A percentile compares a stretch with the other conserved stretches of the same genome.
These are phyloP conservation scores for Trifolium subterraneum DNA, from an alignment of 306 rosid genomes.

Conservation along the genomic window DNA sequence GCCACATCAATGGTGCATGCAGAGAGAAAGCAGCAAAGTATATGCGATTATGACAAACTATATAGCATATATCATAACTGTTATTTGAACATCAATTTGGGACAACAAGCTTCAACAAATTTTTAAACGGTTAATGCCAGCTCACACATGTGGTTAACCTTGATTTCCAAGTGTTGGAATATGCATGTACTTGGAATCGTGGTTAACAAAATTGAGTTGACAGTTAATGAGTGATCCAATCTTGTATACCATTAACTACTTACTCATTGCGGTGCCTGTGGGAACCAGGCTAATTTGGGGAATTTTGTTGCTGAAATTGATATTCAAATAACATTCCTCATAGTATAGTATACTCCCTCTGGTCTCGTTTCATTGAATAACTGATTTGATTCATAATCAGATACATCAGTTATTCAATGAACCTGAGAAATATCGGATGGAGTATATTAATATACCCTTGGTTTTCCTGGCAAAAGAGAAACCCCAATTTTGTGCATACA, in stretches of 20 bases:
- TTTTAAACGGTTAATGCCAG: neutral
- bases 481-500: neutral
- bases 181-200: neutral
- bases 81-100: neutral
- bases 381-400: no score
- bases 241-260: neutral
- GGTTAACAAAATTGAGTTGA: neutral
- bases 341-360: no score
- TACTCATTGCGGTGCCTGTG: neutral
- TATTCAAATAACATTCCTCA: neutral
- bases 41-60: constrained; percentile 6
- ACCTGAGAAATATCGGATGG: no score
- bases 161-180: neutral
- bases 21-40: constrained; percentile 11
- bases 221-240: neutral
- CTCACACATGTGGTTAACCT: neutral
- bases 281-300: no score
- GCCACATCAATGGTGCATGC: neutral
- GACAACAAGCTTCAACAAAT: neutral
- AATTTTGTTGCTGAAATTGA: neutral
- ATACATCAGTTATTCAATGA: no score
- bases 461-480: no score
- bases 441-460: no score
- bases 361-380: no score
- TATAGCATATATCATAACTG: neutral